Conservation (phyloP, 805 yeast species). For the Ogataea degrootiae region DNA sequence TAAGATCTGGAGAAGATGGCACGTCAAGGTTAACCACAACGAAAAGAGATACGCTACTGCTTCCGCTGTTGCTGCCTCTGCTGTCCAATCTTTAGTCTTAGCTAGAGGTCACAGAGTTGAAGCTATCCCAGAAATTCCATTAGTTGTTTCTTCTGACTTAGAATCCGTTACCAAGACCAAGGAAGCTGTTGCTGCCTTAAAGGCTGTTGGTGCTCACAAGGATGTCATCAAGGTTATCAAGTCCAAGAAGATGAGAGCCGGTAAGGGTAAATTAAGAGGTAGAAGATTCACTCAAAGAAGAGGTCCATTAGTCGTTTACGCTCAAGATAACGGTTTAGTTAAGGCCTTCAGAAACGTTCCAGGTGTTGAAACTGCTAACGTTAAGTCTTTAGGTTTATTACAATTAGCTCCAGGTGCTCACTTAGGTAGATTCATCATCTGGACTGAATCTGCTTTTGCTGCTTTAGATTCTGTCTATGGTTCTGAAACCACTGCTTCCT, state of each 20-base stretch:
- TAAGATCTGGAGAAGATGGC: conserved; percentile 99
- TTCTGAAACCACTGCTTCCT: conserved; percentile 76
- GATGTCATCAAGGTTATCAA: conserved; percentile 97
- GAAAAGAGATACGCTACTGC: conserved; percentile 99
- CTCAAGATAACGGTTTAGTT: conserved; percentile 94
- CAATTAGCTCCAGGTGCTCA: conserved; percentile 99
- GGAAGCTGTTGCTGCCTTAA: conserved; percentile 97
- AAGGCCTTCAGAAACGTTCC: conserved; percentile 99
- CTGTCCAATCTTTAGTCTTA: conserved; percentile 94
- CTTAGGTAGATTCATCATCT: conserved; percentile 98
- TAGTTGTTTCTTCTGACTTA: conserved; percentile 89
- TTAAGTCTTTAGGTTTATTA: conserved; percentile 86
- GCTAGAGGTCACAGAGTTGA: conserved; percentile 99
- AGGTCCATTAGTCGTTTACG: conserved; percentile 99
- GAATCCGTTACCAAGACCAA: conserved; percentile 95
- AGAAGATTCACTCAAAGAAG: conserved; percentile 99
- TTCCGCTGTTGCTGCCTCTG: conserved; percentile 98
- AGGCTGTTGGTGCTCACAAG: conserved; percentile 98
- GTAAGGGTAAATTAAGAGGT: conserved; percentile 99
- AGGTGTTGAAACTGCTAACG: conserved; percentile 97
- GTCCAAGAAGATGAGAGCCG: conserved; percentile 98
- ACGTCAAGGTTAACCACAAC: conserved; percentile 99
- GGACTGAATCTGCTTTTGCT: conserved; percentile 99
- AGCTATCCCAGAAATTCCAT: conserved; percentile 96
- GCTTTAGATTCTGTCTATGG: conserved; percentile 97